phyloP scores from a whole-genome alignment of 1,284 basidiomycete genomes.

The Puccinia brachypodii region DNA sequence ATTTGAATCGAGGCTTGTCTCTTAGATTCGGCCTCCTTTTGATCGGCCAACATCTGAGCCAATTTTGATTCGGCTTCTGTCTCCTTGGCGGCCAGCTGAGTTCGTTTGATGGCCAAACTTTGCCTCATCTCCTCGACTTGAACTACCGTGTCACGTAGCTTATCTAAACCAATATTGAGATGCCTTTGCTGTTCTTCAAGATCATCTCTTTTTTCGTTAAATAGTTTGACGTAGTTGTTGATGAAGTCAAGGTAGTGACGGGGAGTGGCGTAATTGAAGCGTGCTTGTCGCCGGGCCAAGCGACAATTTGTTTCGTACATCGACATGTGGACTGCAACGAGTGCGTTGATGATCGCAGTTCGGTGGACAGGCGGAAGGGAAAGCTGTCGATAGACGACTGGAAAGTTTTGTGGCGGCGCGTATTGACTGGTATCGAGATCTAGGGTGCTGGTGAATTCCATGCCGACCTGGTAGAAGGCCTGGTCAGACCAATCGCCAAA shows the following conservation, averaged over 20 bases:
- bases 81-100: constrained; percentile 88
- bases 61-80: constrained; percentile 95
- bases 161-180: constrained; percentile 96
- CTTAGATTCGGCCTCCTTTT: constrained; percentile 97
- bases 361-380: constrained; percentile 78
- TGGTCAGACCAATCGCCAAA: constrained; percentile 98
- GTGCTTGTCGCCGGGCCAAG: constrained; percentile 84
- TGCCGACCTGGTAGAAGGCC: constrained; percentile 92
- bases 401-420: constrained; percentile 74
- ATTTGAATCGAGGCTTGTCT: constrained; percentile 95
- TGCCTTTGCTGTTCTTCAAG: constrained; percentile 99
- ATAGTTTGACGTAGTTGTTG: constrained; percentile 94
- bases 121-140: constrained; percentile 95
- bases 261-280: constrained; percentile 95
- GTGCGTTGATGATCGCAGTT: constrained; percentile 83
- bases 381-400: constrained; percentile 79
- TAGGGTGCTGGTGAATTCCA: constrained; percentile 87
- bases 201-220: constrained; percentile 96
- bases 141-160: constrained; percentile 88
- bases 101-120: constrained; percentile 89
- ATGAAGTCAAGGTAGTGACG: constrained; percentile 98
- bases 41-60: constrained; percentile 95
- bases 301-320: constrained; percentile 85
- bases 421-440: constrained; percentile 84
- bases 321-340: constrained; percentile 89